phyloP scores from a whole-genome alignment of 768 basidiomycete genomes.

The Mycena alexandri region DNA sequence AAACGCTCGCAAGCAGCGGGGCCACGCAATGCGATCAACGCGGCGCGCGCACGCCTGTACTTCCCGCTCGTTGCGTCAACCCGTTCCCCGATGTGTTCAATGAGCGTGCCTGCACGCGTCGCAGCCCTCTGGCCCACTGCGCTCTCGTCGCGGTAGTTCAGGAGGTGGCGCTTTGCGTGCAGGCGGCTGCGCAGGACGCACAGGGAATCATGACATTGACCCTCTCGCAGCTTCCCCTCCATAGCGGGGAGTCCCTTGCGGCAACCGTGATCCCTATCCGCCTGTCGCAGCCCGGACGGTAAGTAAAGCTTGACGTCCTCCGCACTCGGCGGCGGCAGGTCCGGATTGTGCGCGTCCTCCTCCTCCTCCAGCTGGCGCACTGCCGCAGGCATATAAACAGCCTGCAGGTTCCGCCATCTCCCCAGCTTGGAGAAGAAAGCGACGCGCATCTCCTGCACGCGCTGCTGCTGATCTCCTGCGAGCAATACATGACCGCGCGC shows the following conservation, averaged over 20 bases:
- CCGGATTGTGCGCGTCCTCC: not conserved
- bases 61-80: too few species aligned
- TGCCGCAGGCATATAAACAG: conserved; percentile 23
- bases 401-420: conserved; percentile 13
- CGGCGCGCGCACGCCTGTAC: too few species aligned
- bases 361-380: not conserved
- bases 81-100: too few species aligned
- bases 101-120: too few species aligned
- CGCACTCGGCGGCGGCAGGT: not conserved
- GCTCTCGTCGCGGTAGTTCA: conserved; percentile 15
- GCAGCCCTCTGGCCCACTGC: conserved; percentile 11
- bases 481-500: too few species aligned
- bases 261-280: not conserved
- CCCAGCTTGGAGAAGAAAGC: conserved; percentile 16
- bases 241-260: too few species aligned
- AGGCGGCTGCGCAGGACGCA: conserved; percentile 2
- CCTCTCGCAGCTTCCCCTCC: too few species aligned
- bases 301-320: not conserved
- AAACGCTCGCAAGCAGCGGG: not conserved
- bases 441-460: conserved; percentile 28
- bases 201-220: too few species aligned
- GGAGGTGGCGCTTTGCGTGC: conserved; percentile 24
- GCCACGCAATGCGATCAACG: not conserved
- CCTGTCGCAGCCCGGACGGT: not conserved
- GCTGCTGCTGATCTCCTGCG: not conserved